Percentiles rank a stretch among this genome's conserved stretches.
phyloP scores from a whole-genome alignment of 352 stramenopile genomes.

The Phytophthora vignae region DNA sequence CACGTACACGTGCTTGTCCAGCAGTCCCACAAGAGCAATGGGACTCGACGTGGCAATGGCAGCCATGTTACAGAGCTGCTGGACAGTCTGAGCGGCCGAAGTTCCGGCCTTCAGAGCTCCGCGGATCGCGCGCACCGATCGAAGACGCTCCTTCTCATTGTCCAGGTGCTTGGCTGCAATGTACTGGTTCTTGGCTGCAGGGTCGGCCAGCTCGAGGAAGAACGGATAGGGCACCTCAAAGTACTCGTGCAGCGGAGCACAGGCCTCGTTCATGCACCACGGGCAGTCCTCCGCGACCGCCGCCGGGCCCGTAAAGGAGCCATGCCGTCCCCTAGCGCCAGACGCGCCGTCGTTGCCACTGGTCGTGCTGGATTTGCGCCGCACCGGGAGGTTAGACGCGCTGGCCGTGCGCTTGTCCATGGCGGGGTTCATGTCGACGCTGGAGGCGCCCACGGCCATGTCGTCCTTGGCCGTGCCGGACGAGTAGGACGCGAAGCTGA shows the following conservation, averaged over 20 bases:
- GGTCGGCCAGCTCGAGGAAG: conserved; percentile 62
- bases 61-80: conserved; percentile 85
- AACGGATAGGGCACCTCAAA: conserved; percentile 80
- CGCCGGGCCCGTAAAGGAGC: conserved; percentile 19
- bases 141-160: conserved; percentile 73
- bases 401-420: conserved; percentile 51
- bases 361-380: conserved; percentile 69
- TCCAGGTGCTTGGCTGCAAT: conserved; percentile 72
- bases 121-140: conserved; percentile 60
- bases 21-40: conserved; percentile 70
- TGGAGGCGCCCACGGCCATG: not conserved
- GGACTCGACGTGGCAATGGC: conserved; percentile 78
- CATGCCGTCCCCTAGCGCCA: conserved; percentile 26
- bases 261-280: conserved; percentile 77
- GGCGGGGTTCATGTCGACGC: conserved; percentile 21
- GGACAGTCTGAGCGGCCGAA: conserved; percentile 52
- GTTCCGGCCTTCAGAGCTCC: conserved; percentile 52
- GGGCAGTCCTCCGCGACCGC: conserved; percentile 48
- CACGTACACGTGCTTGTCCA: conserved; percentile 79
- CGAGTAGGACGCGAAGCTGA: conserved; percentile 59
- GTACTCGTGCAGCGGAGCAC: conserved; percentile 66
- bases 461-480: conserved; percentile 40
- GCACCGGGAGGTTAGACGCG: conserved; percentile 43
- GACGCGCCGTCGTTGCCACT: conserved; percentile 32
- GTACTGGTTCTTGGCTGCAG: conserved; percentile 60